Evolutionary conservation across 2,329 filamentous ascomycete species (phyloP).

Genomic region (Beauveria brongniartii): DNA sequence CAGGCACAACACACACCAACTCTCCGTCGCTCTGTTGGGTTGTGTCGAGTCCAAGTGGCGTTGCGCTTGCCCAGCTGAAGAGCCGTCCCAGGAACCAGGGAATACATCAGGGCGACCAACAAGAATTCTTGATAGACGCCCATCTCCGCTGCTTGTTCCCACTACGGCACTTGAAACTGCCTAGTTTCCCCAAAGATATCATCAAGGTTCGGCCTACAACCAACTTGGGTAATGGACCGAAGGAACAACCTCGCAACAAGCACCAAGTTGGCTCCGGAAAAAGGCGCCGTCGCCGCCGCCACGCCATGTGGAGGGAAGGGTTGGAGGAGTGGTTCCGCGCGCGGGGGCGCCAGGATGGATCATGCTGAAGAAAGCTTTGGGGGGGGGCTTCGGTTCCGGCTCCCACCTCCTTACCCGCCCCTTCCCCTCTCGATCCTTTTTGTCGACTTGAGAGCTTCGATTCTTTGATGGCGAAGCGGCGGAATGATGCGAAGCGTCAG

Average conservation of each 20-base stretch:
- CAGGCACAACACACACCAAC: neutral
- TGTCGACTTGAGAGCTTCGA: neutral
- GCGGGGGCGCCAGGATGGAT: neutral
- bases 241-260: neutral
- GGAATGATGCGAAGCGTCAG: neutral
- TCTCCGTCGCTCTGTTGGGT: neutral
- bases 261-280: neutral
- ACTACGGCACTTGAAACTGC: neutral
- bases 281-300: constrained; percentile 1
- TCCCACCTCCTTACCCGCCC: neutral
- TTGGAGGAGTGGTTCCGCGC: neutral
- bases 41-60: constrained; percentile 3
- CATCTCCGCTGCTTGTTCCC: neutral
- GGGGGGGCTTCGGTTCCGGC: neutral
- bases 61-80: neutral
- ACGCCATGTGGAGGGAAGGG: constrained; percentile 5
- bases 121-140: constrained; percentile 2
- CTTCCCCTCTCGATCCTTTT: neutral
- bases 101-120: neutral
- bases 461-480: neutral
- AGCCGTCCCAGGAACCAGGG: neutral
- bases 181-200: no score
- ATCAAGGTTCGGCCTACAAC: neutral
- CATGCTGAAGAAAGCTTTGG: neutral
- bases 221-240: neutral